A percentile compares a stretch with the other conserved stretches of the same genome.
Conservation (phyloP, 1,284 basidiomycete species). For the Mycena citricolor region DNA sequence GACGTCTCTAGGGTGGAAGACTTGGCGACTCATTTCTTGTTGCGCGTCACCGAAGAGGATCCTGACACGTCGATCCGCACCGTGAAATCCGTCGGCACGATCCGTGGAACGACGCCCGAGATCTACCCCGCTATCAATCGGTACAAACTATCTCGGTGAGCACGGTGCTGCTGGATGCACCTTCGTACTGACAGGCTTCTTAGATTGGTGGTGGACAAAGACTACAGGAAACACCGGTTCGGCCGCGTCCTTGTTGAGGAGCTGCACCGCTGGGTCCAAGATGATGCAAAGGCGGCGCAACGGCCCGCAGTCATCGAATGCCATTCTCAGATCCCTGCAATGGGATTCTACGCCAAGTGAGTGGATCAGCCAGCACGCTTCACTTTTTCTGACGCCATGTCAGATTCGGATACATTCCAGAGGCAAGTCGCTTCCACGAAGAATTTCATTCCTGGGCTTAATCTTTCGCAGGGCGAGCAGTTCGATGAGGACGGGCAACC, state of each 20-base stretch:
- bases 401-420: slow-evolving; percentile 70
- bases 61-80: slow-evolving; percentile 37
- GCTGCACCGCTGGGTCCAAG: slow-evolving; percentile 56
- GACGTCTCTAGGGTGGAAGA: slow-evolving; percentile 51
- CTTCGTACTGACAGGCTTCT: too few relatives aligned
- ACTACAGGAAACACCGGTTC: slow-evolving; percentile 61
- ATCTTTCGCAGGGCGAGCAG: slow-evolving; percentile 56
- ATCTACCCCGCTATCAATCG: slow-evolving; percentile 9
- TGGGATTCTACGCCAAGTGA: slow-evolving; percentile 73
- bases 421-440: slow-evolving; percentile 41
- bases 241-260: slow-evolving; percentile 62
- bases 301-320: slow-evolving; percentile 43
- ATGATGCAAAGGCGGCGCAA: slow-evolving; percentile 38
- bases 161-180: slow-evolving; percentile 47
- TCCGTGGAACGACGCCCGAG: slow-evolving; percentile 39
- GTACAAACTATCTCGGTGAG: slow-evolving; percentile 23
- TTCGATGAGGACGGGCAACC: slow-evolving; percentile 81
- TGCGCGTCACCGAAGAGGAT: slow-evolving; percentile 47
- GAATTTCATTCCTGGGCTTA: slow-evolving; percentile 22
- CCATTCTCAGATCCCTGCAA: slow-evolving; percentile 72
- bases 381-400: slow-evolving; percentile 21
- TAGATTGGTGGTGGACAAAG: slow-evolving; percentile 67
- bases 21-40: slow-evolving; percentile 64
- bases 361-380: slow-evolving; percentile 27
- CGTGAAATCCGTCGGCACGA: slow-evolving; percentile 63